phyloP scores from a whole-genome alignment of 768 basidiomycete species.

The Suillus weaverae region DNA sequence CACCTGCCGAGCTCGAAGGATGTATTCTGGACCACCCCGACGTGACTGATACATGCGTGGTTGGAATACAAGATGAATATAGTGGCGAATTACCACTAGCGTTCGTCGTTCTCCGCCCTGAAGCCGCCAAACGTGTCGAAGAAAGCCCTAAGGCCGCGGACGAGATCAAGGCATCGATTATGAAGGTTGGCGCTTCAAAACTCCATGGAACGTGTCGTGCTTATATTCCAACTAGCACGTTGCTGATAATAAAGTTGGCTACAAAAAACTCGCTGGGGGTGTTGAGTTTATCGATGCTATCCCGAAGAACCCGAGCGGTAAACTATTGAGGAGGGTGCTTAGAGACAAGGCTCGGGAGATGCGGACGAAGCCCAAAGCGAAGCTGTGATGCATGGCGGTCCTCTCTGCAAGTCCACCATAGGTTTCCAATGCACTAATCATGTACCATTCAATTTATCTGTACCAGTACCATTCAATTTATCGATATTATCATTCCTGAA shows the following conservation, averaged over 20 bases:
- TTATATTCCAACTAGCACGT: slow-evolving; percentile 45
- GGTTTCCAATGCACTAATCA: background rate
- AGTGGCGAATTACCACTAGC: slow-evolving; percentile 76
- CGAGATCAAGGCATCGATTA: slow-evolving; percentile 41
- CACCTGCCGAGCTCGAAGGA: slow-evolving; percentile 67
- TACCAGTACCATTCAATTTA: too few relatives aligned
- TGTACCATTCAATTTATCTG: too few relatives aligned
- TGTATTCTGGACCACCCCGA: slow-evolving; percentile 61
- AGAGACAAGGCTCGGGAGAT: slow-evolving; percentile 46
- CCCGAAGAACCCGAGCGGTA: slow-evolving; percentile 74
- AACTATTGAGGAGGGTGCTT: slow-evolving; percentile 56
- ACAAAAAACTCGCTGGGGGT: slow-evolving; percentile 63
- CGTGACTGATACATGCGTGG: slow-evolving; percentile 63
- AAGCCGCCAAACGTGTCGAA: slow-evolving; percentile 37
- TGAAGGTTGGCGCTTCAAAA: slow-evolving; percentile 46
- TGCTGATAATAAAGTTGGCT: slow-evolving; percentile 54
- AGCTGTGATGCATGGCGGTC: slow-evolving; percentile 22
- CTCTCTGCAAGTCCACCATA: background rate
- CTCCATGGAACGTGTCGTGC: background rate
- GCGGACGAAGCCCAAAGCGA: slow-evolving; percentile 19
- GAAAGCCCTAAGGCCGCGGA: slow-evolving; percentile 34
- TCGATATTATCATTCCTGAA: too few relatives aligned
- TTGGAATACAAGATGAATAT: slow-evolving; percentile 70
- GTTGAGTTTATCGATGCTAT: slow-evolving; percentile 61
- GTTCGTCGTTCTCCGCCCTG: slow-evolving; percentile 54